Evolutionary conservation across 495 filamentous ascomycete species (phyloP).

Genomic region (Xylaria nigripes): DNA sequence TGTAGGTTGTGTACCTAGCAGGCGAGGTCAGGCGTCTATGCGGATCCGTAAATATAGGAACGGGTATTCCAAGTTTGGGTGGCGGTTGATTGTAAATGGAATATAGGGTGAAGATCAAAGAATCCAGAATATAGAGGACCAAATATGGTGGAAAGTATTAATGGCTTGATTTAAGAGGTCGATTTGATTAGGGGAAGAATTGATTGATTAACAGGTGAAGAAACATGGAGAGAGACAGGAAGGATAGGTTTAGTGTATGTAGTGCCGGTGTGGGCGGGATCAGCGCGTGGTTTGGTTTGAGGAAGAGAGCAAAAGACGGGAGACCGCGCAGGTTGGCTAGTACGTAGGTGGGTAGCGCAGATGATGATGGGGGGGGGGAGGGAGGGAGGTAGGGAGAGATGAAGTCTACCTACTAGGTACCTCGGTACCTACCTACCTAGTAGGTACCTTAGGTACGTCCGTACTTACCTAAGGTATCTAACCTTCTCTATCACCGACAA

Average conservation of each 20-base stretch:
- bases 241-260: neutral
- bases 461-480: too few relatives aligned
- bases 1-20: neutral
- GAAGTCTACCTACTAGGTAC: too few relatives aligned
- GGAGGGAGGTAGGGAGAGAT: too few relatives aligned
- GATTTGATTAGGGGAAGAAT: neutral
- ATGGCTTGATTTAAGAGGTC: too few relatives aligned
- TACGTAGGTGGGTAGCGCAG: neutral
- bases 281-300: slow-evolving; percentile 13
- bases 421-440: too few relatives aligned
- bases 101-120: neutral
- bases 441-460: too few relatives aligned
- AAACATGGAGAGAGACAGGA: neutral
- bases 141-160: too few relatives aligned
- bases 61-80: neutral
- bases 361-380: too few relatives aligned
- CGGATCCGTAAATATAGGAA: neutral
- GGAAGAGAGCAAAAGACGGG: neutral
- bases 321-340: neutral
- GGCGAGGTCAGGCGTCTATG: neutral
- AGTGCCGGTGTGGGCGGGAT: slow-evolving; percentile 10
- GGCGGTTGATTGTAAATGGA: slow-evolving; percentile 3
- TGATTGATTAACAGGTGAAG: neutral
- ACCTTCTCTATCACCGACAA: too few relatives aligned
- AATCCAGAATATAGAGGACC: neutral